Percentiles rank a stretch among this genome's conserved stretches.
These are phyloP conservation scores for Yamadazyma philogaea DNA, from an alignment of 805 yeast species.

Conservation along the genomic window DNA sequence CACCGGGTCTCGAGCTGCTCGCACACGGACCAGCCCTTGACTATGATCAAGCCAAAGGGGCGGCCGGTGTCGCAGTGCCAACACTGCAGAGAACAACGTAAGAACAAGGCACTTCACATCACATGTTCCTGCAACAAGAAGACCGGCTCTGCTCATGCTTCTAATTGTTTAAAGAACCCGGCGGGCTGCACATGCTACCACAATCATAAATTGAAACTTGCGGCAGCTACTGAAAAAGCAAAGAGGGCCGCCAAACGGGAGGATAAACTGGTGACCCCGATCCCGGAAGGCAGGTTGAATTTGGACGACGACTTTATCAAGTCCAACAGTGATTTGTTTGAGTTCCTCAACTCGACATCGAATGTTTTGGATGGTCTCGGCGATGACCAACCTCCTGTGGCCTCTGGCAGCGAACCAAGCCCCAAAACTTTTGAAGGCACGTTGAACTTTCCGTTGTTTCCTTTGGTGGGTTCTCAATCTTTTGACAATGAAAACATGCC, in stretches of 20 bases:
- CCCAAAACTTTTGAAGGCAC: conserved; percentile 4
- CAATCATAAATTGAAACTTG: conserved; percentile 13
- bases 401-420: neutral
- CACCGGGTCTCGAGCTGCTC: conserved; percentile 93
- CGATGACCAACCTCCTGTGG: neutral
- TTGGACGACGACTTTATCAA: conserved; percentile 8
- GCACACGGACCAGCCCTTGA: conserved; percentile 86
- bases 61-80: conserved; percentile 90
- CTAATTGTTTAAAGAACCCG: conserved; percentile 37
- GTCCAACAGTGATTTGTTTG: conserved; percentile 10
- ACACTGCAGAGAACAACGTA: conserved; percentile 77
- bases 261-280: neutral
- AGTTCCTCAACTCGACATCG: conserved; percentile 5
- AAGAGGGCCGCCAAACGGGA: conserved; percentile 1
- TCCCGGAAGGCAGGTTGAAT: conserved; percentile 2
- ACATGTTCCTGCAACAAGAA: conserved; percentile 67
- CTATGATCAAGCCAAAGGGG: conserved; percentile 95
- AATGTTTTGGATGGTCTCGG: neutral
- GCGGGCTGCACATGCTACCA: conserved; percentile 39
- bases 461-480: conserved; percentile 37
- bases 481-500: conserved; percentile 38
- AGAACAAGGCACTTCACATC: conserved; percentile 61
- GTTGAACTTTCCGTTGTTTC: conserved; percentile 36
- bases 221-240: conserved; percentile 8
- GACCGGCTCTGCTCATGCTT: conserved; percentile 34